Base-by-base conservation (phyloP, 2,329 filamentous ascomycete genomes). In the Sclerotinia minor region DNA sequence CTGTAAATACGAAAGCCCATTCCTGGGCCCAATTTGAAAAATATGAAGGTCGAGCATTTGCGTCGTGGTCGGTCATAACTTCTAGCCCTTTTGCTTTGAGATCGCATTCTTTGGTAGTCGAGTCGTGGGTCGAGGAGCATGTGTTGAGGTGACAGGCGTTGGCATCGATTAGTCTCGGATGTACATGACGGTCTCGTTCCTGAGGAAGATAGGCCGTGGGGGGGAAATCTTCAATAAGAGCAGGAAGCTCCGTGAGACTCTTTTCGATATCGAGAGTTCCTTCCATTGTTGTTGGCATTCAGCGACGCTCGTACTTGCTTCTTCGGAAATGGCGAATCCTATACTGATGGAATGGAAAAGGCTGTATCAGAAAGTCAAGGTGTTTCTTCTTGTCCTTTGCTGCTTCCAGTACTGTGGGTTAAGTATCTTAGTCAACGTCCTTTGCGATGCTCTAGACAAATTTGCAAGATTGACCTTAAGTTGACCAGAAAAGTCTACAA, bases 1-100 rank as follows among this genome's bases (percentile, higher is more conserved):
- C 85, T 1, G 73, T 75, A 9, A 75, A 74, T 8, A 75, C 68
- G 41, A 75, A 75, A 9, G 72, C 68, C 38, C 49, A 69, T 69
- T 75, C 74, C 41, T 75, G 69, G 29, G 74, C 71, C 21, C 61
- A 19, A 32, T 70, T 75, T 15, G 67, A 61, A 38, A 75, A 75
- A 44, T 69, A 55, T 26, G 35, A 38, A 21, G 74, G 74, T 55
- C 74, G 66, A 35, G 69, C 66, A 52, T 75, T 69, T 15, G 68
- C 69, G 67, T 74, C 70, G 19, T 69, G 65, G n/a, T 67, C 50
- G 44, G 70, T 68, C 32, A 72, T 68, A n/a, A 64, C 63, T 47
- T 24, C n/a, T 19, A 50, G 9, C 3, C 21, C 15, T 19, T 47
- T 21, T 50, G 32, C 29, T 38, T 63, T 45, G 32, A 63, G 59